These are phyloP conservation scores for Hippophae tibetana DNA, from an alignment of 306 rosid genomes.

Conservation along the genomic window DNA sequence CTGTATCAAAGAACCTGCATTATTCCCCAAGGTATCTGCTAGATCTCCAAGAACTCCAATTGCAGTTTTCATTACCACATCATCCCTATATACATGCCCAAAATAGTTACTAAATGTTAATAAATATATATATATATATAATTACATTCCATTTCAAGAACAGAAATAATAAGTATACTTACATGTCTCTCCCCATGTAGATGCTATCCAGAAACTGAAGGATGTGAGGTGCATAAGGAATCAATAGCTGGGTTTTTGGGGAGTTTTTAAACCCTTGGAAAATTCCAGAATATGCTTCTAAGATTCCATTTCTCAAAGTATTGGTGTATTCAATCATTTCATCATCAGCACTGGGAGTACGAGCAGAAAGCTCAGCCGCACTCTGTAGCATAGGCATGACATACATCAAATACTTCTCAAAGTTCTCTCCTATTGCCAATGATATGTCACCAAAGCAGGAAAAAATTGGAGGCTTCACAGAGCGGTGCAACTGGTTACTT, in stretches of 20 bases:
- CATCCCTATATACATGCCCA: conserved; percentile 50
- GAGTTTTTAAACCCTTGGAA: conserved; percentile 88
- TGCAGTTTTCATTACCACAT: conserved; percentile 87
- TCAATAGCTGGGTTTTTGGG: conserved; percentile 68
- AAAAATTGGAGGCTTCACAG: conserved; percentile 81
- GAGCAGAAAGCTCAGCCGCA: conserved; percentile 76
- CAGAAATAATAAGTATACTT: conserved; percentile 18
- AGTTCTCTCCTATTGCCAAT: conserved; percentile 78
- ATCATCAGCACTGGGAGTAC: conserved; percentile 59
- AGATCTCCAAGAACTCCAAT: conserved; percentile 91
- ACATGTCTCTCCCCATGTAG: conserved; percentile 84
- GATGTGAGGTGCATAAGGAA: conserved; percentile 75
- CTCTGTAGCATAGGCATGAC: conserved; percentile 88
- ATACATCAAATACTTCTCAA: conserved; percentile 72
- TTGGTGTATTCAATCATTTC: conserved; percentile 75
- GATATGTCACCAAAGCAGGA: conserved; percentile 91
- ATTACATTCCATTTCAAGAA: background rate
- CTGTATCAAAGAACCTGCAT: conserved; percentile 84
- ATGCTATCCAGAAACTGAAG: conserved; percentile 87
- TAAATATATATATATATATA: background rate
- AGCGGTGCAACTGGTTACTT: conserved; percentile 78
- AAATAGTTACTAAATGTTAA: conserved; percentile 1
- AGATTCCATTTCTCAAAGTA: conserved; percentile 82
- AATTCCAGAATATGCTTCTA: conserved; percentile 92
- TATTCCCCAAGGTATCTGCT: conserved; percentile 87